phyloP scores from a whole-genome alignment of 306 rosid genomes.

The Herpetospermum pedunculosum region DNA sequence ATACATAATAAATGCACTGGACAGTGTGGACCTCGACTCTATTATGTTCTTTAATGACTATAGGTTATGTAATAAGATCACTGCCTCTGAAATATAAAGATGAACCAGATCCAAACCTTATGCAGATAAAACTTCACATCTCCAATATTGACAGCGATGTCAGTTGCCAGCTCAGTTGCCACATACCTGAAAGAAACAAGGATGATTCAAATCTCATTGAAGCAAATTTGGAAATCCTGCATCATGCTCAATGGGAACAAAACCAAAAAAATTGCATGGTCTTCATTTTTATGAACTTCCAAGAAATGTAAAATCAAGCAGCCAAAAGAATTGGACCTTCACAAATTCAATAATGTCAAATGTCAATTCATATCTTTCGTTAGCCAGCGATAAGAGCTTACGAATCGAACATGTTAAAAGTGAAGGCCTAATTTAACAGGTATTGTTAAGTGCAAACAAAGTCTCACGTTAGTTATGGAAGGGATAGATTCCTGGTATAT shows the following conservation, averaged over 20 bases:
- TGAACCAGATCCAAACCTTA: slow-evolving; percentile 50
- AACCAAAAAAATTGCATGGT: neutral
- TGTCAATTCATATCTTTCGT: too few relatives aligned
- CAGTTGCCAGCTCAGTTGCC: slow-evolving; percentile 67
- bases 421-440: neutral
- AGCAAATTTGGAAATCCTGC: neutral
- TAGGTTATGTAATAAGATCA: neutral
- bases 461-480: too few relatives aligned
- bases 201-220: slow-evolving; percentile 5
- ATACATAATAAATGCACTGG: neutral
- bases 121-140: slow-evolving; percentile 72
- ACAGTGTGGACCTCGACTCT: neutral
- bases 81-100: slow-evolving; percentile 1
- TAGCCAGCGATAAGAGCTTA: neutral
- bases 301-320: neutral
- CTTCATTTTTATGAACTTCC: neutral
- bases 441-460: too few relatives aligned
- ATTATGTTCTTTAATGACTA: neutral
- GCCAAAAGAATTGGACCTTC: neutral
- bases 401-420: neutral
- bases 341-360: neutral
- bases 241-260: neutral
- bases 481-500: too few relatives aligned
- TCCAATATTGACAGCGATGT: slow-evolving; percentile 53
- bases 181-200: slow-evolving; percentile 46